phyloP scores from a whole-genome alignment of 257 asterid genomes.

The Galeopsis tetrahit region DNA sequence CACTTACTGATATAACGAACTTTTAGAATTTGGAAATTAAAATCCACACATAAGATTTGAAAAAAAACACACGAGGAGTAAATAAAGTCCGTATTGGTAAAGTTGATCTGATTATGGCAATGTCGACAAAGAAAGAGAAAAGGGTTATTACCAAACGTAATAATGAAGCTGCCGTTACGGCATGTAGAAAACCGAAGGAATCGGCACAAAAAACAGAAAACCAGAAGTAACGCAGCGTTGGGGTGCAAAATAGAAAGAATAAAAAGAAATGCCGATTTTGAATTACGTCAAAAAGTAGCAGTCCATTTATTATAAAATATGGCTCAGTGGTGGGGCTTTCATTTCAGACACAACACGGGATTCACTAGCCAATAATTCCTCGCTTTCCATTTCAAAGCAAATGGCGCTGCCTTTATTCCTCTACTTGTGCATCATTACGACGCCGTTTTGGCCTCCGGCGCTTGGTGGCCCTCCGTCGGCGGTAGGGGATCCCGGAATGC shows the following conservation, averaged over 20 bases:
- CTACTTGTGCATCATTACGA: background rate
- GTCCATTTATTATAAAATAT: background rate
- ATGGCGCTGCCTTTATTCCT: background rate
- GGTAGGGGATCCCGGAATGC: slow-evolving; percentile 79
- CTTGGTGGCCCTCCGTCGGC: slow-evolving; percentile 37
- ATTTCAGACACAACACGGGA: background rate
- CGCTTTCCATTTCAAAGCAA: background rate
- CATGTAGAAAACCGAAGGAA: background rate
- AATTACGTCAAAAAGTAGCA: background rate
- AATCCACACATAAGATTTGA: too few species aligned
- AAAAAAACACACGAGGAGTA: too few species aligned
- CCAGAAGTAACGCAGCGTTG: background rate
- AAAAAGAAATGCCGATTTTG: background rate
- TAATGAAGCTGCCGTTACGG: background rate
- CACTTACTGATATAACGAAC: too few species aligned
- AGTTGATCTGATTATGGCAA: too few species aligned
- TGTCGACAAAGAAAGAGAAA: too few species aligned
- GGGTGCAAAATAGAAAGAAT: background rate
- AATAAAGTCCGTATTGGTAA: too few species aligned
- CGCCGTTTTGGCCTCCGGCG: background rate
- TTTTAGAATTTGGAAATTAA: too few species aligned
- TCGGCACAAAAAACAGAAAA: background rate
- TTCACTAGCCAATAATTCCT: too few species aligned
- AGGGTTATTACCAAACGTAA: too few species aligned
- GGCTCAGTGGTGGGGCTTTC: background rate